Evolutionary conservation across 1,284 basidiomycete genomes (phyloP), one percentile per base, ranked within the genome.

Genomic region (Athelia sp.): DNA sequence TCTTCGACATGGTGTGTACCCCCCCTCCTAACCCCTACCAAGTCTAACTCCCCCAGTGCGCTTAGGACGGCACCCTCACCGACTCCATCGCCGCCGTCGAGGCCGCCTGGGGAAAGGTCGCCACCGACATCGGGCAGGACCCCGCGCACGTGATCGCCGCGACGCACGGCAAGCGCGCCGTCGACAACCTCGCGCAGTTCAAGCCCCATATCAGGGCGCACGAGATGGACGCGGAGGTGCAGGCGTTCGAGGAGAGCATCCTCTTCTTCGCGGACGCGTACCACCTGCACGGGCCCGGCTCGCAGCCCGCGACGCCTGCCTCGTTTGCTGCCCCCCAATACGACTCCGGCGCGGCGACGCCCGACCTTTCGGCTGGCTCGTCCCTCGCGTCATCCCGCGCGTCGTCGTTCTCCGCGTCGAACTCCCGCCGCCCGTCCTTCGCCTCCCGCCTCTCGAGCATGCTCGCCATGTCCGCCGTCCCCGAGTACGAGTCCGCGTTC

Each of bases 61-160:
- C 21, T 31, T 48, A 84, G 82, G 82, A 85, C 59, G 84, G 84
- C 40, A 87, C 84, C 11, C 70, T 88, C 49, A 87, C 86, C 47
- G 84, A 88, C 62, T 87, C 84, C 23, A 88, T 88, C 60, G 71
- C 81, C 21, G 87, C 87, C 9, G 84, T 89, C 54, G 87, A 90
- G 64, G 84, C 84, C 4, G 87, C 87, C 6, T 90, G 87, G 87
- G 79, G 78, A 31, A 83, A 82, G 57, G 85, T 90, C 46, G 87
- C 87, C 2, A 70, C 70, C 40, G 83, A 87, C 62, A 77, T 87
- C 43, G 82, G 81, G 47, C 77, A 81, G 63, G 81, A 86, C 64
- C 82, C 81, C 11, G 70, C 68, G 51, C 73, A 77, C 50, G 81
- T 86, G 52, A 85, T 85, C 61, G 78, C 79, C 26, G 84, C 84